These are phyloP conservation scores for Xylariaceae sp. DNA, from an alignment of 2,329 filamentous ascomycete species.

Conservation along the genomic window DNA sequence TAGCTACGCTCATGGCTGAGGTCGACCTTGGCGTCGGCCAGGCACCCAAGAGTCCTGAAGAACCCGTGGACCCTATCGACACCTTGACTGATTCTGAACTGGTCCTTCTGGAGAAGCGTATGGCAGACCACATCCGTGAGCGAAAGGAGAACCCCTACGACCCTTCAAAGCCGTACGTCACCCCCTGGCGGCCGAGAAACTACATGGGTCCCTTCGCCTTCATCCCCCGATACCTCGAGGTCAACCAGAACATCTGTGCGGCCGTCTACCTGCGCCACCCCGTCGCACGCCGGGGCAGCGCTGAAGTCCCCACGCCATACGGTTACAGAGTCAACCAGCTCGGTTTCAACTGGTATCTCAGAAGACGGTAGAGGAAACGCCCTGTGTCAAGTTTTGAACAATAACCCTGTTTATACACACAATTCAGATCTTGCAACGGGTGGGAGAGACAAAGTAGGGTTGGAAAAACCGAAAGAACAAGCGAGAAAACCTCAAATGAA, in stretches of 20 bases:
- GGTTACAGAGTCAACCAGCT: slow-evolving; percentile 63
- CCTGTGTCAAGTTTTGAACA: not conserved
- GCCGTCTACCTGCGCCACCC: slow-evolving; percentile 94
- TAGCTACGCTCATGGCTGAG: slow-evolving; percentile 45
- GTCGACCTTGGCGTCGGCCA: slow-evolving; percentile 35
- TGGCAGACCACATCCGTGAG: slow-evolving; percentile 55
- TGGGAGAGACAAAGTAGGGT: not conserved
- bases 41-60: slow-evolving; percentile 19
- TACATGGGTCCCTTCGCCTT: slow-evolving; percentile 93
- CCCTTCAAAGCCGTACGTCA: slow-evolving; percentile 73
- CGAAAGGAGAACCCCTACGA: slow-evolving; percentile 74
- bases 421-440: not conserved
- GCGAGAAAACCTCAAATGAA: not conserved
- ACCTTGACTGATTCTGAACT: slow-evolving; percentile 50
- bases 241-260: slow-evolving; percentile 94
- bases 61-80: slow-evolving; percentile 29
- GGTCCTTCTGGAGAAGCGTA: slow-evolving; percentile 48
- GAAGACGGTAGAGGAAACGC: slow-evolving; percentile 58
- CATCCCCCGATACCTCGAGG: slow-evolving; percentile 90
- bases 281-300: slow-evolving; percentile 73
- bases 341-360: slow-evolving; percentile 91
- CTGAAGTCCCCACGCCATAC: slow-evolving; percentile 84
- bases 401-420: not conserved
- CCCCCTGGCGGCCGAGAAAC: slow-evolving; percentile 80
- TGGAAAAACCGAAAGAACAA: not conserved